phyloP scores from a whole-genome alignment of 495 filamentous ascomycete genomes.

The Neurospora tetraspora region DNA sequence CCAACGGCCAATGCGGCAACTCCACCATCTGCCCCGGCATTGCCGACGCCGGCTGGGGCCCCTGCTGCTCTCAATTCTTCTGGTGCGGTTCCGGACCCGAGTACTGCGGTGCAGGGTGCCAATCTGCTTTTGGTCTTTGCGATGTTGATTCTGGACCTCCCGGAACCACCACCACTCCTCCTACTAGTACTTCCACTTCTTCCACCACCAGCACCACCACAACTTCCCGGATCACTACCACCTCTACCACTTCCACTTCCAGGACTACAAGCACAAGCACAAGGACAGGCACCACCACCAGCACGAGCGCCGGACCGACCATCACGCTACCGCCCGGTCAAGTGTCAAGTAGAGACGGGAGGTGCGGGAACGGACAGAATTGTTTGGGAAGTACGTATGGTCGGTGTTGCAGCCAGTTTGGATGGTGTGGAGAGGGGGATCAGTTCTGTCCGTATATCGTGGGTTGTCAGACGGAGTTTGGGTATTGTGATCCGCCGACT shows the following conservation, averaged over 20 bases:
- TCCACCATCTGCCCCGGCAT: slow-evolving; percentile 20
- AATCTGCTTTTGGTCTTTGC: slow-evolving; percentile 31
- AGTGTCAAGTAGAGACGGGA: slow-evolving; percentile 17
- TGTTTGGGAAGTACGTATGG: slow-evolving; percentile 20
- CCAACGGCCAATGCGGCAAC: slow-evolving; percentile 28
- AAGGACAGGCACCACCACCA: neutral
- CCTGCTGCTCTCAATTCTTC: slow-evolving; percentile 36
- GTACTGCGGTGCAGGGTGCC: slow-evolving; percentile 45
- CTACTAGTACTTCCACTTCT: neutral
- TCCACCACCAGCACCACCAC: slow-evolving; percentile 1
- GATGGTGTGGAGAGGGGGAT: slow-evolving; percentile 31
- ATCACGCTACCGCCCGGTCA: slow-evolving; percentile 13
- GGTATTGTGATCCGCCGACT: slow-evolving; percentile 17
- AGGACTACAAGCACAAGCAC: neutral
- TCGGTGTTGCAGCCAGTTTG: slow-evolving; percentile 28
- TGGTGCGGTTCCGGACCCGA: slow-evolving; percentile 39
- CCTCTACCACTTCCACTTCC: neutral
- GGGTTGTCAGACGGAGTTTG: slow-evolving; percentile 23
- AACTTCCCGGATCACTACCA: neutral
- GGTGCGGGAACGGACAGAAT: slow-evolving; percentile 17
- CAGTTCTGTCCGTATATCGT: slow-evolving; percentile 35
- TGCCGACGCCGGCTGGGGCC: slow-evolving; percentile 16
- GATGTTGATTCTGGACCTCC: slow-evolving; percentile 5
- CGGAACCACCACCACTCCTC: no score
- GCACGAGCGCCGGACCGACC: slow-evolving; percentile 1